These are phyloP conservation scores for Debaryomyces subglobosus DNA, from an alignment of 1,139 yeast genomes.

Conservation along the genomic window DNA sequence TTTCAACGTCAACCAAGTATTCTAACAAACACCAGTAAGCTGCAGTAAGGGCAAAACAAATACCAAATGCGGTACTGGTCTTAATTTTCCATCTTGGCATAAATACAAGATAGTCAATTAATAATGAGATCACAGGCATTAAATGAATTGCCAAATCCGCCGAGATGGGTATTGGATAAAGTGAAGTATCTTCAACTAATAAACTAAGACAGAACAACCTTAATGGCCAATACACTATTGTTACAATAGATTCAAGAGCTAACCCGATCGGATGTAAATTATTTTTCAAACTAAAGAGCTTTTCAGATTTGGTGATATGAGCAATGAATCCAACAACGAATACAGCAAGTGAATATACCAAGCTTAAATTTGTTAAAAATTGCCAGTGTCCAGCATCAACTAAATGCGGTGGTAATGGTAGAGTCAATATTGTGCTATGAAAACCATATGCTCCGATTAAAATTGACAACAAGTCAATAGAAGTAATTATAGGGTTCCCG, in stretches of 20 bases:
- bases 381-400: conserved; percentile 65
- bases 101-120: conserved; percentile 57
- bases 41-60: conserved; percentile 42
- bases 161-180: conserved; percentile 42
- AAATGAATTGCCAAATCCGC: conserved; percentile 63
- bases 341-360: conserved; percentile 50
- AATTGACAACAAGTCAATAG: conserved; percentile 30
- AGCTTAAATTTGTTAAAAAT: conserved; percentile 58
- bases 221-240: conserved; percentile 68
- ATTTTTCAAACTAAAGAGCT: conserved; percentile 35
- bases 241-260: conserved; percentile 61
- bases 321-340: conserved; percentile 44
- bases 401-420: conserved; percentile 49
- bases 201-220: conserved; percentile 51
- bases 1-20: conserved; percentile 45
- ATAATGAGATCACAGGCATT: conserved; percentile 55
- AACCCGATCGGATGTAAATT: conserved; percentile 53
- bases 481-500: conserved; percentile 34
- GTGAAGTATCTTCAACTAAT: conserved; percentile 35
- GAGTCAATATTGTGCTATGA: conserved; percentile 18
- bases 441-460: conserved; percentile 37
- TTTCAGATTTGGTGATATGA: conserved; percentile 32
- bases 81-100: conserved; percentile 51
- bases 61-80: conserved; percentile 40
- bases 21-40: conserved; percentile 59